Base-by-base conservation (phyloP, 495 filamentous ascomycete genomes). In the Penicillium mononematosum region DNA sequence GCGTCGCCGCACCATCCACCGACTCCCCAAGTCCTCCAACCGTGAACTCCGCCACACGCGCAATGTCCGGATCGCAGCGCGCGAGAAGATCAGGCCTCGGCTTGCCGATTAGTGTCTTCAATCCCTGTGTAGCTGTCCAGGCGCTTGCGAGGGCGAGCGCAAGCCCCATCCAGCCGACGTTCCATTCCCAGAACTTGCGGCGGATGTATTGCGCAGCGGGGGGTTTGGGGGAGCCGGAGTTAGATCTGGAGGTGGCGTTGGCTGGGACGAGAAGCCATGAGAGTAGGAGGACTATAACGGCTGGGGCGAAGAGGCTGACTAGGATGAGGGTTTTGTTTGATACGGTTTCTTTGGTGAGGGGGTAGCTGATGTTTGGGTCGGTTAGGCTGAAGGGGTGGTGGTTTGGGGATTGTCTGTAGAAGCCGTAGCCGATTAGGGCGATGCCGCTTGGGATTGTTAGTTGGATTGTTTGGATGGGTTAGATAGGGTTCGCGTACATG, bases 71-170 rank as follows among this genome's bases (percentile, higher is more conserved):
- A 48, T 84, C 65, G 61, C 87, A 90, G 3, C 85, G 77, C 16
- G 69, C 73, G 17, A 90, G 70, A 38, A 89, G 59, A 69, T 89
- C 85, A 9, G 87, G 87, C 11, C 87, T 66, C 3, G 85, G 85
- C 56, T 81, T 85, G 2, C 87, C 87, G 52, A 85, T 72, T 2
- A 89, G 56, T 42, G 81, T 79, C 70, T 90, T 90, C 65, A 85
- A 62, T 1, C 81, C 84, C 53, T 87, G 69, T 0, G 85, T 87
- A 32, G 88, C 68, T 61, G 84, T 76, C 62, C 81, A 85, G 0
- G 76, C 74, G 8, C 75, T 69, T 0, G 84, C 85, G 4, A 83
- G 63, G 0, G 79, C 72, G 12, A 89, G 60, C 0, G 58, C 85
- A 5, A 90, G 70, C 0, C 87, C 87, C 65, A 88, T 73, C 81